A percentile compares a stretch with the other conserved stretches of the same genome.
Conservation (phyloP, 306 rosid species). For the Quercus gilva region DNA sequence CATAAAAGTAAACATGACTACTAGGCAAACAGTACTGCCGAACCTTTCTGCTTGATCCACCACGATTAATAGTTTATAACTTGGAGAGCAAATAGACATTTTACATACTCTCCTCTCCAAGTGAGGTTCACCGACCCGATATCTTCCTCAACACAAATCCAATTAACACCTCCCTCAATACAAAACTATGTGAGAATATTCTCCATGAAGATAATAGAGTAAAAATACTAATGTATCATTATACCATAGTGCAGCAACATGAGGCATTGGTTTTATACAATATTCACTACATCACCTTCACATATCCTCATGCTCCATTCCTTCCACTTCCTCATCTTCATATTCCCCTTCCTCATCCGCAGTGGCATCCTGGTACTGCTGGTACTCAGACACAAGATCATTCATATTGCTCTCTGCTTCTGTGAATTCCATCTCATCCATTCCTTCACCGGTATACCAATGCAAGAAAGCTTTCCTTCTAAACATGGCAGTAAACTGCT, state of each 20-base stretch:
- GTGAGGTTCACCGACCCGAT: conserved; percentile 17
- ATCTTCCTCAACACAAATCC: conserved; percentile 29
- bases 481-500: conserved; percentile 60
- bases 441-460: conserved; percentile 65
- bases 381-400: conserved; percentile 58
- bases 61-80: conserved; percentile 3
- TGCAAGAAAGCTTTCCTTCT: conserved; percentile 71
- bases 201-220: conserved; percentile 18
- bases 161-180: conserved; percentile 26
- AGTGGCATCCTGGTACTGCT: conserved; percentile 66
- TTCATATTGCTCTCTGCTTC: conserved; percentile 69
- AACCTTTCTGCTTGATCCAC: conserved; percentile 17
- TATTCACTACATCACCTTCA: conserved; percentile 15
- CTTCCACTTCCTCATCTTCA: conserved; percentile 51
- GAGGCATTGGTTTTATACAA: background rate
- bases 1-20: conserved; percentile 21
- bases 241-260: conserved; percentile 27
- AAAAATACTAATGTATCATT: conserved; percentile 33
- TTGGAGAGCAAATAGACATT: conserved; percentile 15
- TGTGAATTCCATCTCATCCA: conserved; percentile 68
- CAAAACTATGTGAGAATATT: conserved; percentile 32
- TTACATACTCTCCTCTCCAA: conserved; percentile 13
- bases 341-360: conserved; percentile 53
- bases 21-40: conserved; percentile 20
- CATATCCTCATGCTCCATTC: conserved; percentile 11